phyloP scores from a whole-genome alignment of 768 basidiomycete genomes.

The Gymnopilus junonius region DNA sequence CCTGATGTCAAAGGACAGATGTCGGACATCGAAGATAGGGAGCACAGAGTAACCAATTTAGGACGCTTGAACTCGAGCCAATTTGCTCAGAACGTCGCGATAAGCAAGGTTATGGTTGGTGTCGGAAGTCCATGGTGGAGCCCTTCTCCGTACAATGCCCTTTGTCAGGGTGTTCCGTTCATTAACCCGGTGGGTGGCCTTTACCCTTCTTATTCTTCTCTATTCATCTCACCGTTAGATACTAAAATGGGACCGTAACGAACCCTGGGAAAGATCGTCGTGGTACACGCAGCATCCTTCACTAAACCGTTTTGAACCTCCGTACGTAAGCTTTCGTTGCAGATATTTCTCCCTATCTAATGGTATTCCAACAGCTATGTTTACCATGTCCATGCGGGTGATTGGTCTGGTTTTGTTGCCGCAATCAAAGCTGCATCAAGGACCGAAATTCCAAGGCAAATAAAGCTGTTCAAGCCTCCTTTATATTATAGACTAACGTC shows the following conservation, averaged over 20 bases:
- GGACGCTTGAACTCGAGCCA: slow-evolving; percentile 17
- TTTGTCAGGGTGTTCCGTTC: slow-evolving; percentile 42
- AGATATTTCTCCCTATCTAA: background rate
- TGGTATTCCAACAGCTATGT: slow-evolving; percentile 26
- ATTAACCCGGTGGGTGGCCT: slow-evolving; percentile 34
- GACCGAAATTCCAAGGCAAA: slow-evolving; percentile 34
- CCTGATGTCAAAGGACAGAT: slow-evolving; percentile 24
- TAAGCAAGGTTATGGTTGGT: slow-evolving; percentile 33
- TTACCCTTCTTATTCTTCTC: background rate
- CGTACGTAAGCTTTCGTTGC: slow-evolving; percentile 22
- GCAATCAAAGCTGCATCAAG: slow-evolving; percentile 29
- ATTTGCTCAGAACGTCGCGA: slow-evolving; percentile 28
- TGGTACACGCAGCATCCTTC: slow-evolving; percentile 38
- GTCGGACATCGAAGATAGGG: slow-evolving; percentile 26
- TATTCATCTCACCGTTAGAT: slow-evolving; percentile 15
- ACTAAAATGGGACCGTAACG: slow-evolving; percentile 27
- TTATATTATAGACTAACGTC: background rate
- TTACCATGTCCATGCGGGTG: slow-evolving; percentile 33
- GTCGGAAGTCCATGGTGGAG: slow-evolving; percentile 31
- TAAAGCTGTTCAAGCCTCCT: background rate
- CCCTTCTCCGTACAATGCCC: slow-evolving; percentile 36
- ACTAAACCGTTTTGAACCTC: slow-evolving; percentile 31
- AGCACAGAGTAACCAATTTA: slow-evolving; percentile 25
- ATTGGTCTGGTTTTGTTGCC: slow-evolving; percentile 31
- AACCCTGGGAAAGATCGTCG: slow-evolving; percentile 27